phyloP scores from a whole-genome alignment of 2,329 filamentous ascomycete genomes.

The Thelonectria olida region DNA sequence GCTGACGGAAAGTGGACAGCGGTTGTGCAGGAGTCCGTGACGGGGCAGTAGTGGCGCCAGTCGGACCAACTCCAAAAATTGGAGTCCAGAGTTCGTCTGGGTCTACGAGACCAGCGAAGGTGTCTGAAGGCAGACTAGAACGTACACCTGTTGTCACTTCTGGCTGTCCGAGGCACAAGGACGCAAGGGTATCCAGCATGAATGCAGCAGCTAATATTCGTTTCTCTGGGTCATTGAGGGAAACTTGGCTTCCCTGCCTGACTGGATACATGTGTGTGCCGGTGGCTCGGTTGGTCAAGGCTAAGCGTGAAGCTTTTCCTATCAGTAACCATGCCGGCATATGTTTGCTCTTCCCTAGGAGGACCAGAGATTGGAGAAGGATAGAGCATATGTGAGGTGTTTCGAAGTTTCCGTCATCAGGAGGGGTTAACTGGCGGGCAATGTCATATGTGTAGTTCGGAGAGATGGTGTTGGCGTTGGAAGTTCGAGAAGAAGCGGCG shows the following conservation, averaged over 20 bases:
- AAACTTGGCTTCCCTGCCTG: slow-evolving; percentile 22
- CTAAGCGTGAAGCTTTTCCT: slow-evolving; percentile 66
- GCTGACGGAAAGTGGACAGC: slow-evolving; percentile 53
- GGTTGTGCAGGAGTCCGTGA: slow-evolving; percentile 40
- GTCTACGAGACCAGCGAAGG: slow-evolving; percentile 18
- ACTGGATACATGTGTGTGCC: slow-evolving; percentile 31
- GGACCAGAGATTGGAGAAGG: slow-evolving; percentile 68
- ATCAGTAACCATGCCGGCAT: slow-evolving; percentile 71
- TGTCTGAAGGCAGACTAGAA: slow-evolving; percentile 28
- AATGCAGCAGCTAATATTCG: slow-evolving; percentile 63
- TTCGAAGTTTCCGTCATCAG: slow-evolving; percentile 58
- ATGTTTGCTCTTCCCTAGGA: slow-evolving; percentile 66
- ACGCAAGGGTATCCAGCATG: slow-evolving; percentile 68
- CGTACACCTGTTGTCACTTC: slow-evolving; percentile 34
- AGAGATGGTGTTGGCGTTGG: slow-evolving; percentile 12
- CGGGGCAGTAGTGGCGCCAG: slow-evolving; percentile 9
- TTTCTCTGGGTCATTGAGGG: slow-evolving; percentile 24
- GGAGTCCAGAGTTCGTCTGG: slow-evolving; percentile 34
- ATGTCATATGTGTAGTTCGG: slow-evolving; percentile 57
- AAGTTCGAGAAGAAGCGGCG: slow-evolving; percentile 34
- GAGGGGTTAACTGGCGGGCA: slow-evolving; percentile 59
- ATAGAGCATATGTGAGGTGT: slow-evolving; percentile 50
- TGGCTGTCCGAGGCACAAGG: slow-evolving; percentile 56
- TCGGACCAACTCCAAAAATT: slow-evolving; percentile 30
- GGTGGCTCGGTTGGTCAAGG: slow-evolving; percentile 42